Base-by-base conservation (phyloP, 768 basidiomycete species). In the Roridomyces roridus region DNA sequence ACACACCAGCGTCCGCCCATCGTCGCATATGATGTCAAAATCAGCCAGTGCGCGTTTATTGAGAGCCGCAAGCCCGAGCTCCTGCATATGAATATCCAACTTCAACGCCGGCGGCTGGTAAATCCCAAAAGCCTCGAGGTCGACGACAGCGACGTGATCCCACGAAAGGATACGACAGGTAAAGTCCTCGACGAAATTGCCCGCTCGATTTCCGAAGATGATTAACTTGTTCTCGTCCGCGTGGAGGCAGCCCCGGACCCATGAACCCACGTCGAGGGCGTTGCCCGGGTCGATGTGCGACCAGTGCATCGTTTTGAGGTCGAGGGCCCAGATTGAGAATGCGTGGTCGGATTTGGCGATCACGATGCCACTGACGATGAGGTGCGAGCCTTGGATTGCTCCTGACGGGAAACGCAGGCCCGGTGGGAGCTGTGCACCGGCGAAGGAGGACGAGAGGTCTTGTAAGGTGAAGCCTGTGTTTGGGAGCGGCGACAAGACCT, bases 351-450 rank as follows among this genome's bases (percentile, higher is more conserved):
- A 7, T 14, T 6, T 14, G 29, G 29, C 6, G 29, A 99, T 88
- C 68, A 97, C 97, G 18, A 94, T 96, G 26, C 96, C 96, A 8
- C 93, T 94, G 48, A 98, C 88, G 71, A 99, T 90, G 69, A 99
- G 84, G 70, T 94, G 87, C 28, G 86, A 86, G 26, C 96, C 97
- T 6, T 97, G 77, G 58, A 98, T 87, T 26, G 94, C 93, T n/a
- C 95, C 96, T 0, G 94, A 92, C 6, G 96, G 96, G 77, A 99
- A 99, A 9, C 96, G 89, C 40, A 98, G 85, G 12, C 97, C 96
- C 0, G 97, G 96, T 20, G 96, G 96, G 63, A 94, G 90, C 1
- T 88, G 83, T 12, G 84, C 76, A 18, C 91, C 92, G 17, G 80
- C 79, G 94, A 98, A 96, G 15, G 85, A 74, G 11, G 83, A 69